phyloP scores from a whole-genome alignment of 2,329 filamentous ascomycete genomes.

The Cordyceps tenuipes region DNA sequence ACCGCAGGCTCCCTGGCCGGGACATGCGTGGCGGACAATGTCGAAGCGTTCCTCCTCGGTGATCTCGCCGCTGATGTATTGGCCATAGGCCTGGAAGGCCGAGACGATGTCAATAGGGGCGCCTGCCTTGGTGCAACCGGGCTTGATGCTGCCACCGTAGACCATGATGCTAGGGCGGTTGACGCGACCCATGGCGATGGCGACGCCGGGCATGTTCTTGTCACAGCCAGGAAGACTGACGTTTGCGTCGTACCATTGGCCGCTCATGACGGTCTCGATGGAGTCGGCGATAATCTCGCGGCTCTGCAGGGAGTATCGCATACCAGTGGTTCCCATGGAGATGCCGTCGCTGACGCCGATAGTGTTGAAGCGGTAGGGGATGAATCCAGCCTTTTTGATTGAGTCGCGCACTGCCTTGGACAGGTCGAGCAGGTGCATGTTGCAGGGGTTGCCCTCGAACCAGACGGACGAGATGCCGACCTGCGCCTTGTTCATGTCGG shows the following conservation, averaged over 20 bases:
- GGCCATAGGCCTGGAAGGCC: no score
- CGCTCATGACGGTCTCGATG: conserved; percentile 98
- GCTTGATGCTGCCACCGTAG: conserved; percentile 89
- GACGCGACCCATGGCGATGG: conserved; percentile 89
- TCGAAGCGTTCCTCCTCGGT: conserved; percentile 77
- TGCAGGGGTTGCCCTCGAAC: conserved; percentile 97
- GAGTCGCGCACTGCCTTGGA: conserved; percentile 63
- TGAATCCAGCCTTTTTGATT: conserved; percentile 61
- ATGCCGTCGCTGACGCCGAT: conserved; percentile 96
- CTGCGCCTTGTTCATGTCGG: conserved; percentile 92
- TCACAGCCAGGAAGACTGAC: conserved; percentile 95
- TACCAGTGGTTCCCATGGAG: conserved; percentile 95
- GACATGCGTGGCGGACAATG: conserved; percentile 84
- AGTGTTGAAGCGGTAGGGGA: conserved; percentile 98
- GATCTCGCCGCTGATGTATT: conserved; percentile 47
- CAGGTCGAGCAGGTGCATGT: conserved; percentile 94
- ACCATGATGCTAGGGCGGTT: conserved; percentile 96
- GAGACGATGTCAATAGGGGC: conserved; percentile 32
- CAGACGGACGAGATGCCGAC: conserved; percentile 97
- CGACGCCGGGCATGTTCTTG: conserved; percentile 97
- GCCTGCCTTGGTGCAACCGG: conserved; percentile 73
- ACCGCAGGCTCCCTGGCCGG: conserved; percentile 58
- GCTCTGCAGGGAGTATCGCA: conserved; percentile 92
- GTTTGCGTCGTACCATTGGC: conserved; percentile 98
- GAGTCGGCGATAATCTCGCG: conserved; percentile 96